These are phyloP conservation scores for Nannochloris sp. DNA, from an alignment of 139 green algal species.

Conservation along the genomic window DNA sequence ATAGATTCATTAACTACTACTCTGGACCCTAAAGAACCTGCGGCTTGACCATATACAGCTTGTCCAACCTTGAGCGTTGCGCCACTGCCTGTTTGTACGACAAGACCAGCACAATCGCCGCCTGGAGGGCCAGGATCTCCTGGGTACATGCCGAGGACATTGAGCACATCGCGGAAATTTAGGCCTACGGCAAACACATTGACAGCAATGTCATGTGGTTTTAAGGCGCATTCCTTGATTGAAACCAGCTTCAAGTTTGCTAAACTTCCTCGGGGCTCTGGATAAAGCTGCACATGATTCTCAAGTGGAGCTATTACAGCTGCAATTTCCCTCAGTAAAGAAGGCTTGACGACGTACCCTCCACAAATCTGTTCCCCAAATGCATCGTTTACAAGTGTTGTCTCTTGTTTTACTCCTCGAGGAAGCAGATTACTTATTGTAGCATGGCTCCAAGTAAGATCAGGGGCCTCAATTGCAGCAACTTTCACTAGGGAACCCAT, in stretches of 20 bases:
- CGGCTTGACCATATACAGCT: constrained; percentile 64
- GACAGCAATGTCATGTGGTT: constrained; percentile 11
- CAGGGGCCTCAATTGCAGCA: constrained; percentile 1
- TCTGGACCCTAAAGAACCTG: constrained; percentile 52
- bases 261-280: constrained; percentile 42
- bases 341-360: no score
- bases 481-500: constrained; percentile 10
- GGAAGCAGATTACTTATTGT: background rate
- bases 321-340: no score
- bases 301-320: no score
- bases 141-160: constrained; percentile 50
- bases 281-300: constrained; percentile 9
- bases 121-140: constrained; percentile 31
- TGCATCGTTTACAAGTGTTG: no score
- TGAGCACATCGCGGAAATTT: constrained; percentile 50
- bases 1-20: constrained; percentile 39
- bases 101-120: constrained; percentile 36
- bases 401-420: no score
- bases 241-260: constrained; percentile 29
- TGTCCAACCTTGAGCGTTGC: constrained; percentile 22
- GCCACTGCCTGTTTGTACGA: constrained; percentile 1
- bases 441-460: background rate
- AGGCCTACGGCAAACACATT: constrained; percentile 36
- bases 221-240: background rate
- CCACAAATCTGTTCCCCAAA: no score